phyloP scores from a whole-genome alignment of 352 stramenopile species.

The Bremia lactucae region DNA sequence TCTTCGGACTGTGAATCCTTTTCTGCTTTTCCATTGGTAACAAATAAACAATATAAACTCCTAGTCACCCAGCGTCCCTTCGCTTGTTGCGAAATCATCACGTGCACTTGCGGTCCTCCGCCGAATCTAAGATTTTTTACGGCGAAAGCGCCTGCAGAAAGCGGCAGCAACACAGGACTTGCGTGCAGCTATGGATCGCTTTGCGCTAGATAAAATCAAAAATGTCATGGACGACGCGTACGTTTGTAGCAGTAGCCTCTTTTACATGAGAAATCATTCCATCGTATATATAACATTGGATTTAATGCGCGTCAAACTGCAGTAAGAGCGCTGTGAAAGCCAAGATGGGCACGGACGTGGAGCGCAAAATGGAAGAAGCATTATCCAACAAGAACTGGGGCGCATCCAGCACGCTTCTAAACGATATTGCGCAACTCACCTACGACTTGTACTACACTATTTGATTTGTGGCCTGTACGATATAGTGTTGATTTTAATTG shows the following conservation, averaged over 20 bases:
- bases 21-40: slow-evolving; percentile 5
- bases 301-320: slow-evolving; percentile 1
- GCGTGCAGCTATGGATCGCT: slow-evolving; percentile 67
- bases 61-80: slow-evolving; percentile 10
- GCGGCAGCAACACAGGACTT: no score
- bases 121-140: slow-evolving; percentile 2
- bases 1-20: slow-evolving; percentile 1
- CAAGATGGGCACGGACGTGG: slow-evolving; percentile 80
- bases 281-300: slow-evolving; percentile 1
- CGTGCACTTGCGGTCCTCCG: slow-evolving; percentile 7
- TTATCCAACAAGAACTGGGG: slow-evolving; percentile 99
- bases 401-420: slow-evolving; percentile 94
- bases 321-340: slow-evolving; percentile 82
- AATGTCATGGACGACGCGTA: slow-evolving; percentile 85
- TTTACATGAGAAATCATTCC: background rate
- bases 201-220: slow-evolving; percentile 77
- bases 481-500: no score
- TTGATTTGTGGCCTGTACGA: no score
- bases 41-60: slow-evolving; percentile 19
- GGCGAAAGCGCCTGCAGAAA: background rate
- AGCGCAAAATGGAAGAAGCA: slow-evolving; percentile 88
- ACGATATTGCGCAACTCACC: slow-evolving; percentile 95
- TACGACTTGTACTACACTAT: slow-evolving; percentile 84
- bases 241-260: slow-evolving; percentile 9
- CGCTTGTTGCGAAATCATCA: slow-evolving; percentile 15